Evolutionary conservation across 257 asterid genomes (phyloP), one percentile per base, ranked within the genome.

Genomic region (Solanum sitiens): DNA sequence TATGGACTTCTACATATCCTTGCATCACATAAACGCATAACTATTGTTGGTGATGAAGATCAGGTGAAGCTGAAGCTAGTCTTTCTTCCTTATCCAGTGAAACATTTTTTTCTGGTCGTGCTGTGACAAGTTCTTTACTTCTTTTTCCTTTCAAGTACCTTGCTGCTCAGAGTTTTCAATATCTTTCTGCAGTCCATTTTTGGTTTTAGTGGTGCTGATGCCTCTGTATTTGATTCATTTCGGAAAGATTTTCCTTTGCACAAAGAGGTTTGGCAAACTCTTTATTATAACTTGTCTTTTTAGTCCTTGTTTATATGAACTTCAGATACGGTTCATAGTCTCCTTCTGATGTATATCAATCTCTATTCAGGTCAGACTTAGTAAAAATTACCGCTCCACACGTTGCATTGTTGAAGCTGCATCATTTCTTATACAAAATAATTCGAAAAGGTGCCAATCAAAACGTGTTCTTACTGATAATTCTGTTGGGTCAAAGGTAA

Each of bases 11-110:
- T 97, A 89, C 90, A 83, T 56, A 89, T 89, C 86, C 98, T 97
- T 92, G 98, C 98, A 88, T 94, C 95, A 67, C 98, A 94, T 89
- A 94, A 92, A 87, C 93, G 92, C 87, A 91, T 97, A 93, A 95
- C 99, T 71, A 91, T 97, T 91, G 95, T 97, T 88, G 99, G 99
- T 83, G 99, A 97, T 87, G 99, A 97, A 90, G 99, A 97, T 90
- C 99, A 95, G 98, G 99, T 97, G 71, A 84, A 89, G 63, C 82
- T 97, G 71, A 84, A 89, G 63, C 82, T 79, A 83, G 84, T 74
- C 89, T 84, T 18, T 65, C 89, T 85, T 87, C 40, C 40, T 83
- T 47, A 47, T n/a, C 85, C 85, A 80, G 70, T 80, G 67, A 18
- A 80, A 18, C 85, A n/a, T 50, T 47, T 80, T 25, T 13, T 27